These are phyloP conservation scores for Pichia sp. DNA, from an alignment of 1,139 yeast species.

Conservation along the genomic window DNA sequence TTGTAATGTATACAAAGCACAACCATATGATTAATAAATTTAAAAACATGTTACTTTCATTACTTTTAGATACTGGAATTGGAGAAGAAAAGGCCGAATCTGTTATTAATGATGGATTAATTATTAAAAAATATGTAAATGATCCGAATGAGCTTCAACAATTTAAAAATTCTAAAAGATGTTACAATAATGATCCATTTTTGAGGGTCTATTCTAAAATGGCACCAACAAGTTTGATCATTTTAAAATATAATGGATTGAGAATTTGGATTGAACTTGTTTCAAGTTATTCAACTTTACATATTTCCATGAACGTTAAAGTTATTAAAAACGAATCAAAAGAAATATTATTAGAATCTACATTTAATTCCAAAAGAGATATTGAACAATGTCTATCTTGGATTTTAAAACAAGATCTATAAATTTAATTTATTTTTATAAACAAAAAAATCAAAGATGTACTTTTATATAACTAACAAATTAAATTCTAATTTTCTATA, in stretches of 20 bases:
- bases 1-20: conserved; percentile 65
- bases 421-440: no score
- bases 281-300: conserved; percentile 20
- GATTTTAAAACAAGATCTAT: conserved; percentile 25
- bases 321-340: conserved; percentile 13
- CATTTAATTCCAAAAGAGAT: conserved; percentile 56
- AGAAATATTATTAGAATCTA: conserved; percentile 38
- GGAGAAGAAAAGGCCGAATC: conserved; percentile 8
- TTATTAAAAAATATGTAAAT: conserved; percentile 18
- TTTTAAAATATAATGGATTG: conserved; percentile 16
- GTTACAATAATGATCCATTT: conserved; percentile 22
- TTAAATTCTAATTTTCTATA: no score
- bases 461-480: no score
- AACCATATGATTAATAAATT: conserved; percentile 44
- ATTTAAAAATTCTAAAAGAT: conserved; percentile 4
- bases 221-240: conserved; percentile 25
- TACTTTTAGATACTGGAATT: conserved; percentile 3
- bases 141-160: conserved; percentile 19
- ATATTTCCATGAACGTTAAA: conserved; percentile 20
- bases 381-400: conserved; percentile 63
- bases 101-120: conserved; percentile 12
- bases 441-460: no score
- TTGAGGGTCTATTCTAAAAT: conserved; percentile 20
- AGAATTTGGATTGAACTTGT: conserved; percentile 23
- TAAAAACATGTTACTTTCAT: conserved; percentile 32